A percentile compares a stretch with the other conserved stretches of the same genome.
Evolutionary conservation across 352 stramenopile genomes (phyloP).

Genomic region (Phytophthora niederhauseri): DNA sequence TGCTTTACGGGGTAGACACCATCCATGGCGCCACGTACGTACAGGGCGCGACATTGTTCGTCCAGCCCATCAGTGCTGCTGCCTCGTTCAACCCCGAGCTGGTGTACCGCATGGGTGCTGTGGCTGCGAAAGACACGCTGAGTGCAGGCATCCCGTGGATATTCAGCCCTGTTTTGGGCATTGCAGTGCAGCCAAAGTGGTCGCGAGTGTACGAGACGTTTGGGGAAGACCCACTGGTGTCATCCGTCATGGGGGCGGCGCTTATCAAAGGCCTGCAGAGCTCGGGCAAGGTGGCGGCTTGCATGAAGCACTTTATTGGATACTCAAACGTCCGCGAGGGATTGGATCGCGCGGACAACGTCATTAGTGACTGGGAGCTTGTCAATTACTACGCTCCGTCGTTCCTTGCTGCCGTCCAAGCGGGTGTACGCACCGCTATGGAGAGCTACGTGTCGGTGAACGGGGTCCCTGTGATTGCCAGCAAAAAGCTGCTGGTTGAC

Average conservation of each 20-base stretch:
- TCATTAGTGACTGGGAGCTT: constrained; percentile 70
- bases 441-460: constrained; percentile 92
- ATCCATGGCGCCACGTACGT: constrained; percentile 93
- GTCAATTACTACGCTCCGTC: constrained; percentile 78
- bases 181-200: constrained; percentile 86
- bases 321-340: constrained; percentile 76
- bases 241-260: constrained; percentile 64
- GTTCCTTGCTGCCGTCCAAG: constrained; percentile 73
- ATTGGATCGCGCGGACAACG: constrained; percentile 75
- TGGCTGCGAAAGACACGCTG: constrained; percentile 87
- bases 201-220: constrained; percentile 94
- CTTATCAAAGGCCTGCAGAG: constrained; percentile 88
- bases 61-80: constrained; percentile 87
- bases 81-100: constrained; percentile 89
- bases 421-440: constrained; percentile 89
- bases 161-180: constrained; percentile 90
- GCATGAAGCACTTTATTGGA: constrained; percentile 91
- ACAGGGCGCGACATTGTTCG: constrained; percentile 79
- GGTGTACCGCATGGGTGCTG: constrained; percentile 69
- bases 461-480: constrained; percentile 87
- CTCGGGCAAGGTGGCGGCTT: constrained; percentile 66
- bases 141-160: constrained; percentile 91
- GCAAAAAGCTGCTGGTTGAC: constrained; percentile 73
- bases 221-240: constrained; percentile 89
- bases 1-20: constrained; percentile 91